phyloP scores from a whole-genome alignment of 345 rosid genomes.

The Eutrema yunnanense region DNA sequence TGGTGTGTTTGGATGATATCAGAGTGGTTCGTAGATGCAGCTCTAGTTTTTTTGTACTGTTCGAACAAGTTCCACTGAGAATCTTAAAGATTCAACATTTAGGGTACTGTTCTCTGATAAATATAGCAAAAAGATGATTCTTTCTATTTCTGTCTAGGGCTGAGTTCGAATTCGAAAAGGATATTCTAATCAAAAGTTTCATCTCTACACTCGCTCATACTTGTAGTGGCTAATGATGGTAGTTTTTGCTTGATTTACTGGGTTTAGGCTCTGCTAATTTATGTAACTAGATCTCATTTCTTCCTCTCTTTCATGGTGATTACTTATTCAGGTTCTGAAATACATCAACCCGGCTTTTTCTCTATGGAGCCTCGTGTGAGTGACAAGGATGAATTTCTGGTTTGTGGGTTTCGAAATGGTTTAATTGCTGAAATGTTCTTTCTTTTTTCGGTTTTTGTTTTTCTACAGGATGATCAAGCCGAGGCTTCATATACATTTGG shows the following conservation, averaged over 20 bases:
- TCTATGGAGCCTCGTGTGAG: slow-evolving; percentile 30
- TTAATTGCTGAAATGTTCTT: neutral
- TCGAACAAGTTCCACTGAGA: slow-evolving; percentile 7
- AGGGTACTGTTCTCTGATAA: slow-evolving; percentile 2
- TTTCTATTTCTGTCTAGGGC: slow-evolving; percentile 27
- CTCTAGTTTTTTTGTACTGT: neutral
- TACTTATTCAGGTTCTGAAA: slow-evolving; percentile 10
- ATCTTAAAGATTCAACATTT: slow-evolving; percentile 24
- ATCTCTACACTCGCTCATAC: neutral
- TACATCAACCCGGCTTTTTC: neutral
- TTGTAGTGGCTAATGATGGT: neutral
- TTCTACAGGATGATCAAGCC: slow-evolving; percentile 29
- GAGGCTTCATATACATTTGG: slow-evolving; percentile 49
- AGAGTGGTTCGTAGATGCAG: slow-evolving; percentile 19
- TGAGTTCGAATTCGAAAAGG: neutral
- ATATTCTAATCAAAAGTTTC: neutral
- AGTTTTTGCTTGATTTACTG: neutral
- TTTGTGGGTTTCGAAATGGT: neutral
- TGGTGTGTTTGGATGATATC: slow-evolving; percentile 18
- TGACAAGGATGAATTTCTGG: neutral
- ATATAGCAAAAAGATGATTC: neutral
- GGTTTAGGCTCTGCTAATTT: neutral
- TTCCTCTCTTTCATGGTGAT: neutral
- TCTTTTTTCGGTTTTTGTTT: neutral
- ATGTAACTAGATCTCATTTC: neutral